Base-by-base conservation (phyloP, 306 rosid genomes). In the Psophocarpus tetragonolobus region DNA sequence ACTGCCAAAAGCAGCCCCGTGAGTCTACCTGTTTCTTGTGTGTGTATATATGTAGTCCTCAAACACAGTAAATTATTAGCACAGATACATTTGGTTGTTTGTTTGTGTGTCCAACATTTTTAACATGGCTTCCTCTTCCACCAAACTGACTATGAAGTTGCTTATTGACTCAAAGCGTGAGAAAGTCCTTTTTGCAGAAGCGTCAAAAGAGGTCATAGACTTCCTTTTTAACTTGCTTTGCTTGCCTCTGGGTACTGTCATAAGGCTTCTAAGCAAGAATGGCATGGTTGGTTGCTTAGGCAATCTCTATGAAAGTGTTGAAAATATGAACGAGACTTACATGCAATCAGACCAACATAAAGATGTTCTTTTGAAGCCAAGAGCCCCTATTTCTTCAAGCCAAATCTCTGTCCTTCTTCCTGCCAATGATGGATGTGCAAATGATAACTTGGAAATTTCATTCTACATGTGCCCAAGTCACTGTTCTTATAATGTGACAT, bases 151-250 rank as follows among this genome's bases (percentile, higher is more conserved):
- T 7, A 0, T 86, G 13, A 90, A 86, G 26, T 86, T 88, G 41
- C 74, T 88, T 0, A 47, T 88, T 0, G 89, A 91, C 57, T n/a
- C 70, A 2, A 84, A 76, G 6, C 11, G 60, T 0, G 6, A 84
- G 0, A 85, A 36, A 73, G 80, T 89, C 6, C 51, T 87, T 0
- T 89, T 72, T 4, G 96, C 87, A 0, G 91, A 91, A 79, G 87
- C 90, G 0, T 82, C 87, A 0, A 91, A 91, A 17, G 53, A 56
- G 2, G 86, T 88, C 0, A 8, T 64, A 6, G 90, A 86, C 48
- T 86, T 91, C 30, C 84, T 91, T 1, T 74, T 89, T 10, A 64
- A 42, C 13, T 18, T 88, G 1, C 68, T 86, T 0, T 7, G 87
- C 0, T 32, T 91, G 33, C 97, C 92, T 0, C 3, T 89, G 0